These are phyloP conservation scores for Kazachstania martiniae DNA, from an alignment of 805 yeast genomes.

Conservation along the genomic window DNA sequence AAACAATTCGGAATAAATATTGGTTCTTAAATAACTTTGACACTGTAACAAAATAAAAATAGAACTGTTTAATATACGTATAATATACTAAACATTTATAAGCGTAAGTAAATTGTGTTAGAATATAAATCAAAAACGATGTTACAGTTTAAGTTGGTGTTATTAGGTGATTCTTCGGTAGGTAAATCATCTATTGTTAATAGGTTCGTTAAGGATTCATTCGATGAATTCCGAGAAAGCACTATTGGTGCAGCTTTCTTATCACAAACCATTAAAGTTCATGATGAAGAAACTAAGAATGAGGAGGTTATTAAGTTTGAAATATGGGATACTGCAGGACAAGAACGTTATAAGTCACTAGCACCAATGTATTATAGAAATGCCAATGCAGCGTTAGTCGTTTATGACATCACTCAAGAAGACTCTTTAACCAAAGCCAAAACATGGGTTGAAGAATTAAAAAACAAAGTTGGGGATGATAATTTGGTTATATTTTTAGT, in stretches of 20 bases:
- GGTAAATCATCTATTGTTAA: conserved; percentile 76
- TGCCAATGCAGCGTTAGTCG: conserved; percentile 76
- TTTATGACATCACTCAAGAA: conserved; percentile 67
- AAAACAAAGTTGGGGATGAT: conserved; percentile 63
- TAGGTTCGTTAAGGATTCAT: conserved; percentile 62
- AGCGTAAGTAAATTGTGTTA: not conserved
- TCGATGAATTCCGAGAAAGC: conserved; percentile 73
- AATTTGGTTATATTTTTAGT: conserved; percentile 73
- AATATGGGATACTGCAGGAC: conserved; percentile 97
- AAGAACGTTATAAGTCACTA: conserved; percentile 69
- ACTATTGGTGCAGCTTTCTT: conserved; percentile 99
- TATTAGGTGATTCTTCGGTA: conserved; percentile 75
- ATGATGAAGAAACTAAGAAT: conserved; percentile 14
- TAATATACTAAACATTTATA: not conserved
- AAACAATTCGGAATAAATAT: too few species aligned
- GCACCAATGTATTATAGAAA: conserved; percentile 81
- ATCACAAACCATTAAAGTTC: conserved; percentile 54
- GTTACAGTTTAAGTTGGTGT: conserved; percentile 55
- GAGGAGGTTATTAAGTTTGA: conserved; percentile 40
- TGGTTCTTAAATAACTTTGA: too few species aligned
- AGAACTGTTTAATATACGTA: too few species aligned
- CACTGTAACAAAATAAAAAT: too few species aligned
- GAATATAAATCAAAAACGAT: conserved; percentile 6
- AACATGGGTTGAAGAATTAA: conserved; percentile 86
- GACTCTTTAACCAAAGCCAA: conserved; percentile 70